These are phyloP conservation scores for Mimosa bimucronata DNA, from an alignment of 306 rosid genomes.

Conservation along the genomic window DNA sequence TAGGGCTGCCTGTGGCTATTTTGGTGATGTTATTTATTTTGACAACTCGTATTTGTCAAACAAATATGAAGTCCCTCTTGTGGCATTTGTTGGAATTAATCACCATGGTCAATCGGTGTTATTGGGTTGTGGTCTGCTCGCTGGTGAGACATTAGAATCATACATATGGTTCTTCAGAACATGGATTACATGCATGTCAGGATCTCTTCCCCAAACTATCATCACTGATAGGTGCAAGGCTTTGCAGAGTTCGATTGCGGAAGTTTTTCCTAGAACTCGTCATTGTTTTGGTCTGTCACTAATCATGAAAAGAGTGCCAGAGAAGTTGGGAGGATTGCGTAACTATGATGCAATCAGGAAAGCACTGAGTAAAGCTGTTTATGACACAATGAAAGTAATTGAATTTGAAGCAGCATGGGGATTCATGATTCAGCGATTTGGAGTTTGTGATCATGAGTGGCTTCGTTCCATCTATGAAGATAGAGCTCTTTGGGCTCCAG, in stretches of 20 bases:
- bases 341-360: slow-evolving; percentile 86
- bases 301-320: slow-evolving; percentile 86
- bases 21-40: slow-evolving; percentile 73
- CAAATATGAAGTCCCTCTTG: slow-evolving; percentile 89
- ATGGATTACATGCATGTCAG: slow-evolving; percentile 75
- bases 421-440: slow-evolving; percentile 78
- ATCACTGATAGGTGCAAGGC: slow-evolving; percentile 79
- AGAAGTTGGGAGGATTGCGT: slow-evolving; percentile 82
- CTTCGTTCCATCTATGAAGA: slow-evolving; percentile 82
- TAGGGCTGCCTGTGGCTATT: slow-evolving; percentile 82
- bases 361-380: slow-evolving; percentile 69
- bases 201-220: slow-evolving; percentile 74
- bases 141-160: slow-evolving; percentile 78
- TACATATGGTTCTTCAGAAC: slow-evolving; percentile 83
- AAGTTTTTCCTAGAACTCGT: slow-evolving; percentile 72
- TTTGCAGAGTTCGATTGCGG: slow-evolving; percentile 67
- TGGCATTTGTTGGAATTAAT: slow-evolving; percentile 83
- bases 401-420: slow-evolving; percentile 96
- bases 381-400: slow-evolving; percentile 81
- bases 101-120: slow-evolving; percentile 86
- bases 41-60: slow-evolving; percentile 78
- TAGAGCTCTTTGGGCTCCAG: slow-evolving; percentile 81
- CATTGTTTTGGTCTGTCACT: slow-evolving; percentile 85
- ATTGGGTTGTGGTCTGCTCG: slow-evolving; percentile 86
- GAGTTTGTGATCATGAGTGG: slow-evolving; percentile 84